These are phyloP conservation scores for Cordia subcordata DNA, from an alignment of 257 asterid species.

Conservation along the genomic window DNA sequence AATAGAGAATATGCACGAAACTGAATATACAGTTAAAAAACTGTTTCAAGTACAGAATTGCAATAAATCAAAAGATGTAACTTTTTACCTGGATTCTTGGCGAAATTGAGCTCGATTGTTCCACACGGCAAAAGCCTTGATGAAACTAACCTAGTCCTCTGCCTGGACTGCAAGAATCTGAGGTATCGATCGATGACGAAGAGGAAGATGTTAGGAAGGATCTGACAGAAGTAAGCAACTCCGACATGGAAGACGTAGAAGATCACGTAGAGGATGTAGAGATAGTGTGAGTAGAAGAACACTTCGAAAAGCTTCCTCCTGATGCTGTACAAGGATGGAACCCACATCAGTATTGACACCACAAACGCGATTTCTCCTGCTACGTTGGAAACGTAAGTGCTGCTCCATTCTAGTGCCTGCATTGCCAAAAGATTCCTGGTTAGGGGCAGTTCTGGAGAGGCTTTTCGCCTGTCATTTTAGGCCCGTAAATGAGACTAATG, in stretches of 20 bases:
- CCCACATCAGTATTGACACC: constrained; percentile 44
- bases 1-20: too few relatives aligned
- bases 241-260: constrained; percentile 74
- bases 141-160: constrained; percentile 32
- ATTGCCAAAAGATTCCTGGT: background rate
- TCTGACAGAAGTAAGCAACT: constrained; percentile 49
- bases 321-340: constrained; percentile 36
- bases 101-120: constrained; percentile 53
- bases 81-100: constrained; percentile 51
- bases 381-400: constrained; percentile 40
- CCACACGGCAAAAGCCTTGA: constrained; percentile 52
- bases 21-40: too few relatives aligned
- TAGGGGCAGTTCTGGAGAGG: too few relatives aligned
- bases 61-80: background rate
- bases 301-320: constrained; percentile 61
- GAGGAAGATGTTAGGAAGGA: constrained; percentile 64
- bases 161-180: constrained; percentile 54
- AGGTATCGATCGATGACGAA: constrained; percentile 52
- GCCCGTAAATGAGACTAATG: too few relatives aligned
- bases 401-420: constrained; percentile 62
- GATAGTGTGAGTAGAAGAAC: constrained; percentile 54
- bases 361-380: constrained; percentile 61
- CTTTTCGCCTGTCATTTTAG: too few relatives aligned
- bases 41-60: too few relatives aligned
- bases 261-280: constrained; percentile 37